Base-by-base conservation (phyloP, 805 yeast genomes). In the Candida odintsovae region DNA sequence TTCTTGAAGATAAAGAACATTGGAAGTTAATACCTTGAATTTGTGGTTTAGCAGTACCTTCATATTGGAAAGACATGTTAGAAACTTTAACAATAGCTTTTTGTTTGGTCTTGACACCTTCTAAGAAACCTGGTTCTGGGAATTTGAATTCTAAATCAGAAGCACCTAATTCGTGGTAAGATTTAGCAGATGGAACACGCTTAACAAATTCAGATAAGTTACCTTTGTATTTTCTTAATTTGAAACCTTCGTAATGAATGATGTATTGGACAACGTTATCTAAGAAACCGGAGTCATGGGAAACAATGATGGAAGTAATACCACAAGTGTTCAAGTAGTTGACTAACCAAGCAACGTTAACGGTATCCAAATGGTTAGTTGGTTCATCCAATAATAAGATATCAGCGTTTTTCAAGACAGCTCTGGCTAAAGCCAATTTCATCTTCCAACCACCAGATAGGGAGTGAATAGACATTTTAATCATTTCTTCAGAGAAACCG, bases 381-480 rank as follows among this genome's bases (percentile, higher is more conserved):
- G 99, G 99, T 83, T 92, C 99, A 81, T 92, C 99, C 73, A 92
- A 85, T 75, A 92, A 80, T 74, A 92, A 80, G 70, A 92, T 94
- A 75, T 88, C 96, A 68, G 99, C 98, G 77, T 90, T 90, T 82
- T 87, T 88, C 77, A 92, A 83, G 68, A 92, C 97, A 69, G 99
- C 99, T 78, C 97, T 89, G 64, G 99, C 98, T 68, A 92, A 82
- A 70, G 98, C 98, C 73, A 92, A 83, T 78, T 94, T 94, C 99
- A 92, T 92, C 85, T 94, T 94, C 99, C 99, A 92, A 83, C 99
- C 99, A 85, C 99, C 99, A 68, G 99, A 94, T 64, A 94, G 82
- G 57, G 97, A 87, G 68, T 89, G 82, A 72, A 92, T 92, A 68
- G 97, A 95, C 95, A 86, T 87, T 56, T 67, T 69, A 67, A 86